A percentile compares a stretch with the other conserved stretches of the same genome.
These are phyloP conservation scores for Auricularia cornea DNA, from an alignment of 768 basidiomycete genomes.

Conservation along the genomic window DNA sequence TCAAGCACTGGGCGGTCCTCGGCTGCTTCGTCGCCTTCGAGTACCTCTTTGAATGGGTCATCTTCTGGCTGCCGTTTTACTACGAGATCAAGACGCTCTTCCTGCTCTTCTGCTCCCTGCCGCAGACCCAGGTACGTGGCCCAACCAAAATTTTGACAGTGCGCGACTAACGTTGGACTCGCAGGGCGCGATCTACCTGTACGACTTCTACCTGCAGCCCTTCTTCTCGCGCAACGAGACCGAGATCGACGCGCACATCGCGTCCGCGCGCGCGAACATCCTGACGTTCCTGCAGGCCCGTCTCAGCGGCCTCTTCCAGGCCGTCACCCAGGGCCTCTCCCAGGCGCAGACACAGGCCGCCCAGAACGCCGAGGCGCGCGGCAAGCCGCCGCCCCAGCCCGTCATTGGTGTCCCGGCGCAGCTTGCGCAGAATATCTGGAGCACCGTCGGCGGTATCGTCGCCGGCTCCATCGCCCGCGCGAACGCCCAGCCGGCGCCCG, in stretches of 20 bases:
- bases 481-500: background rate
- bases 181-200: constrained; percentile 63
- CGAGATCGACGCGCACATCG: constrained; percentile 51
- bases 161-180: constrained; percentile 5
- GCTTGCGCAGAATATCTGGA: constrained; percentile 32
- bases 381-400: constrained; percentile 16
- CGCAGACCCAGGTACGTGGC: constrained; percentile 53
- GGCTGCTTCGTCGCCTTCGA: constrained; percentile 55
- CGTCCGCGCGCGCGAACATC: constrained; percentile 43
- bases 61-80: constrained; percentile 74
- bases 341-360: constrained; percentile 25
- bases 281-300: constrained; percentile 49
- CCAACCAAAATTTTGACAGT: constrained; percentile 2
- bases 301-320: constrained; percentile 39
- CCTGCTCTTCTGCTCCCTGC: constrained; percentile 57
- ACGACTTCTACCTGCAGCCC: constrained; percentile 50
- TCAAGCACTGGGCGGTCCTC: constrained; percentile 31
- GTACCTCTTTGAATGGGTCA: constrained; percentile 51
- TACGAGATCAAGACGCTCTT: constrained; percentile 66
- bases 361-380: constrained; percentile 8
- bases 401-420: constrained; percentile 22
- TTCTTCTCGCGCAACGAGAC: constrained; percentile 52
- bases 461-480: background rate
- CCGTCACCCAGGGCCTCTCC: constrained; percentile 36
- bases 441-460: constrained; percentile 4